Percentiles rank a stretch among this genome's conserved stretches.
Conservation (phyloP, 75 land plant genomes). For the Cunninghamia lanceolata region DNA sequence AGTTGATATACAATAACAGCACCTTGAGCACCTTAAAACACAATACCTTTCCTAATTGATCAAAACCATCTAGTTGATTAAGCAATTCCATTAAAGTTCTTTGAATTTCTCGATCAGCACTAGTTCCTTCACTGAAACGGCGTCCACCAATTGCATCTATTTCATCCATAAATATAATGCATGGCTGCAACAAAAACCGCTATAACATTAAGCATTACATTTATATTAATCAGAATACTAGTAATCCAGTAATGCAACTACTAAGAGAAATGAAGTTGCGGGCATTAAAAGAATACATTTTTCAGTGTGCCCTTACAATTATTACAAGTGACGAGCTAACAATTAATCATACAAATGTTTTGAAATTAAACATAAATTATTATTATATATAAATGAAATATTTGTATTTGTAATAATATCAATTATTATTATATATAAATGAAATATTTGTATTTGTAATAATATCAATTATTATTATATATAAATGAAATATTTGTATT, state of each 20-base stretch:
- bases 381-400: not conserved
- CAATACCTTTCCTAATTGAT: slow-evolving; percentile 86
- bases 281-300: not conserved
- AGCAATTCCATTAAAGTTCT: slow-evolving; percentile 91
- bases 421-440: not conserved
- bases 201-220: slow-evolving; percentile 4
- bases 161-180: slow-evolving; percentile 97
- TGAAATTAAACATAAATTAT: not conserved
- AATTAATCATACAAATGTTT: not conserved
- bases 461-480: not conserved
- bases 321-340: not conserved
- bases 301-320: not conserved
- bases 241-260: not conserved
- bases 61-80: slow-evolving; percentile 92
- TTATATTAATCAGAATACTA: not conserved
- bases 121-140: slow-evolving; percentile 92
- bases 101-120: slow-evolving; percentile 94
- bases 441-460: not conserved
- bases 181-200: slow-evolving; percentile 46
- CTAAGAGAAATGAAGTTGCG: not conserved
- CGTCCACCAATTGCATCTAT: slow-evolving; percentile 98
- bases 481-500: not conserved
- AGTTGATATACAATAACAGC: not conserved
- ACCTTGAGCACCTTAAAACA: not conserved
- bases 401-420: too few species aligned